A percentile compares a stretch with the other conserved stretches of the same genome.
Conservation (phyloP, 768 basidiomycete species). For the Boletales sp. region DNA sequence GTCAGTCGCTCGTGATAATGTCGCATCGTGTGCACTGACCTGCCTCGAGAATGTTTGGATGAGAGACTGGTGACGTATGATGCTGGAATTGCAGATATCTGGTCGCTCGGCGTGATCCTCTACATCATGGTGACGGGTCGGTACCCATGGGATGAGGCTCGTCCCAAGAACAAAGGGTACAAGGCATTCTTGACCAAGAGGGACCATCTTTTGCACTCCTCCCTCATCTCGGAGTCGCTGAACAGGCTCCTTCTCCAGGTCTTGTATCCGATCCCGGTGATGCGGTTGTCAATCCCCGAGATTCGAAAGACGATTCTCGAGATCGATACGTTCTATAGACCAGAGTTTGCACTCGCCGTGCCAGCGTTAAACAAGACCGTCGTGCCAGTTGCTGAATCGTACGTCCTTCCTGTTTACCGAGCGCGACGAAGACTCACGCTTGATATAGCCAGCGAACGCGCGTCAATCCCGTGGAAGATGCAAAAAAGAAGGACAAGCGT, state of each 20-base stretch:
- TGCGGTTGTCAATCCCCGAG: slow-evolving; percentile 17
- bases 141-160: slow-evolving; percentile 17
- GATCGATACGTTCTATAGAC: slow-evolving; percentile 14
- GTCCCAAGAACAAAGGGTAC: background rate
- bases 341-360: too few species aligned
- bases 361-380: background rate
- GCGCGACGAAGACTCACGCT: background rate
- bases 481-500: too few species aligned
- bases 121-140: slow-evolving; percentile 72
- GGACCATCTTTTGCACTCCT: slow-evolving; percentile 1
- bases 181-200: background rate
- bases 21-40: slow-evolving; percentile 3
- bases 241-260: slow-evolving; percentile 9
- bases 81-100: slow-evolving; percentile 46
- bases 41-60: slow-evolving; percentile 51
- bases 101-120: slow-evolving; percentile 74
- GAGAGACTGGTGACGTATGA: slow-evolving; percentile 28
- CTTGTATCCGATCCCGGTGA: slow-evolving; percentile 11
- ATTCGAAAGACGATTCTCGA: slow-evolving; percentile 12
- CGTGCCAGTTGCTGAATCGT: slow-evolving; percentile 10
- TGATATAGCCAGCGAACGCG: slow-evolving; percentile 10
- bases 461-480: background rate
- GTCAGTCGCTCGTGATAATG: slow-evolving; percentile 35
- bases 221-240: slow-evolving; percentile 11
- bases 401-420: background rate